Base-by-base conservation (phyloP, 768 basidiomycete genomes). In the Cubamyces lactineus region DNA sequence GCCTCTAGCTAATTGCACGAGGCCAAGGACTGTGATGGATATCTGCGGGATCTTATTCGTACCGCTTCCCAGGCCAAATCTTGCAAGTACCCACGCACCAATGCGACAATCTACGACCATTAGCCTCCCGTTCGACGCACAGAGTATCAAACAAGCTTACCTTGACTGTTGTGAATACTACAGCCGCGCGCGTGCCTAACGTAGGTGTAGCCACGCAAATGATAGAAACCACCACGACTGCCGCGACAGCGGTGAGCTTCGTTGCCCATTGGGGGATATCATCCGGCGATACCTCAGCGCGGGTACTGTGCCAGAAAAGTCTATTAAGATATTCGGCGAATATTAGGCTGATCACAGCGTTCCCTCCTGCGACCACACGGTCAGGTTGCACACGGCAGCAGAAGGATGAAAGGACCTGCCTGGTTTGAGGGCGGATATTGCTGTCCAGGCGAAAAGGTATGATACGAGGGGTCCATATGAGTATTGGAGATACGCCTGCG, bases 381-480 rank as follows among this genome's bases (percentile, higher is more conserved):
- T 45, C 6, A 17, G 16, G 13, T 23, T 39, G 43, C 39, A 43
- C 45, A 42, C 34, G 34, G 51, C 28, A 53, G 6, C 28, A 45
- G 49, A 19, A n/a, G n/a, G 16, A 12, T 0, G 2, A 13, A 21
- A 1, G n/a, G 24, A 65, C 76, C 53, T 66, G 89, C 89, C 89
- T 70, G 95, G 94, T 70, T 88, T 94, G 17, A 96, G 76, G 16
- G 91, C 90, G 42, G 91, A 88, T 57, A 96, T 96, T 4, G 93
- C 89, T 15, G 94, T 95, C 94, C 95, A 99, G 16, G 94, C 88
- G 76, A 93, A 99, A 11, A 97, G 82, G 73, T 94, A 99, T 8
- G 95, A 93, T 41, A 89, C 78, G 17, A 93, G 80, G 24, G 92
- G 92, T 1, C 91, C 92, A 70, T 92, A 97, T 41, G 94, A 85